Percentiles rank a stretch among this genome's conserved stretches.
These are phyloP conservation scores for Candida gorgasii DNA, from an alignment of 805 yeast genomes.

Conservation along the genomic window DNA sequence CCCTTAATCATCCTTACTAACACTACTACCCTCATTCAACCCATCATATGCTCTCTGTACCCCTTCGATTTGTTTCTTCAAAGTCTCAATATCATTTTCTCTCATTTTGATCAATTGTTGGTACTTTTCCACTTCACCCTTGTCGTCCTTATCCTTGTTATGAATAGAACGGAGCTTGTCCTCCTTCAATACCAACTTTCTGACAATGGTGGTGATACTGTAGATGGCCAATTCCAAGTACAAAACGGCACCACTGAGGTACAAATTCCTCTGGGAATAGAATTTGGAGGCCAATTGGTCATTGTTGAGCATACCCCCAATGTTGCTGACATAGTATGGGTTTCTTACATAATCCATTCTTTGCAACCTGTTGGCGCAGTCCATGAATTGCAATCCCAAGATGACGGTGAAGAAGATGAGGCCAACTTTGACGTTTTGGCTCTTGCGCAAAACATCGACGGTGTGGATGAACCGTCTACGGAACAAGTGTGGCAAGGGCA, in stretches of 20 bases:
- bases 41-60: constrained; percentile 51
- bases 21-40: constrained; percentile 23
- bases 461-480: constrained; percentile 45
- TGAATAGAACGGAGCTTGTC: constrained; percentile 20
- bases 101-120: constrained; percentile 38
- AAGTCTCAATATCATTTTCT: constrained; percentile 45
- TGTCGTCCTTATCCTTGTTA: constrained; percentile 8
- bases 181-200: constrained; percentile 51
- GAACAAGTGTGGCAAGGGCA: constrained; percentile 55
- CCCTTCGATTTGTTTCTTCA: constrained; percentile 53
- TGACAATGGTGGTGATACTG: constrained; percentile 53
- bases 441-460: constrained; percentile 33
- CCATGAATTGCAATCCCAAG: constrained; percentile 52
- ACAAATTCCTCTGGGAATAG: constrained; percentile 62
- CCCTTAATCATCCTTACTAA: constrained; percentile 15
- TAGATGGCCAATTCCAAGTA: constrained; percentile 55
- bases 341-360: constrained; percentile 21
- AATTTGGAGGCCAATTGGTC: constrained; percentile 61
- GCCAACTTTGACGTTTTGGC: constrained; percentile 47
- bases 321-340: constrained; percentile 21
- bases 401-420: constrained; percentile 41
- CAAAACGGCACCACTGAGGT: constrained; percentile 62
- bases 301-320: constrained; percentile 30
- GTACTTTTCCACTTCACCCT: constrained; percentile 33
- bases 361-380: constrained; percentile 50